These are phyloP conservation scores for Takashimella tepidaria DNA, from an alignment of 1,284 basidiomycete species.

Conservation along the genomic window DNA sequence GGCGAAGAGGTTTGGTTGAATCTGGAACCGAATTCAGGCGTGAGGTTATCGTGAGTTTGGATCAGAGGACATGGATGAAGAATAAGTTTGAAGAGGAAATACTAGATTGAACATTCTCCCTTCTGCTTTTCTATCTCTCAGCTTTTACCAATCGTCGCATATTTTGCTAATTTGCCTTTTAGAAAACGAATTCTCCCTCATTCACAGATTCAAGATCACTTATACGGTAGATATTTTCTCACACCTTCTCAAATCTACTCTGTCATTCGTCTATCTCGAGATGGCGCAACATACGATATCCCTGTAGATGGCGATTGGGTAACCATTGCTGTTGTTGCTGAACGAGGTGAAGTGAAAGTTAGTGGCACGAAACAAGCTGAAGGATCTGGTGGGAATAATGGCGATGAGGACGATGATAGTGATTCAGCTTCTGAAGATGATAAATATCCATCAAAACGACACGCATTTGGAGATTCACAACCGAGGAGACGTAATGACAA, in stretches of 20 bases:
- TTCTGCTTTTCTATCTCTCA: slow-evolving; percentile 1
- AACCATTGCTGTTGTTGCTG: slow-evolving; percentile 86
- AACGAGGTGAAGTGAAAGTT: slow-evolving; percentile 59
- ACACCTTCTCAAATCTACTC: slow-evolving; percentile 85
- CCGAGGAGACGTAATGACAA: background rate
- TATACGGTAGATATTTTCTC: slow-evolving; percentile 77
- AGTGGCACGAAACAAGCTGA: slow-evolving; percentile 28
- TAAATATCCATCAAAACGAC: slow-evolving; percentile 3
- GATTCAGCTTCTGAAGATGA: slow-evolving; percentile 1
- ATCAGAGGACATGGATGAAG: background rate
- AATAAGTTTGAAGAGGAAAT: too few relatives aligned
- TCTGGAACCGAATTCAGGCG: slow-evolving; percentile 82
- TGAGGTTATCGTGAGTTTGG: slow-evolving; percentile 65
- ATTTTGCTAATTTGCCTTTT: too few relatives aligned
- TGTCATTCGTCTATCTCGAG: slow-evolving; percentile 65
- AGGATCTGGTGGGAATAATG: slow-evolving; percentile 13
- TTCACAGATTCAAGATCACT: slow-evolving; percentile 71
- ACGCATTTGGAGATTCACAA: slow-evolving; percentile 5
- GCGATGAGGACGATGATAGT: slow-evolving; percentile 11
- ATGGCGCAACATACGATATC: slow-evolving; percentile 79
- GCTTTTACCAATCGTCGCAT: background rate
- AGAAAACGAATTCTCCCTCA: slow-evolving; percentile 72
- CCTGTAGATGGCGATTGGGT: slow-evolving; percentile 87
- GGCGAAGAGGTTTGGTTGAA: slow-evolving; percentile 56
- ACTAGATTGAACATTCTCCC: slow-evolving; percentile 4